Evolutionary conservation across 2,329 filamentous ascomycete genomes (phyloP).

Genomic region (Clonostachys byssicola): DNA sequence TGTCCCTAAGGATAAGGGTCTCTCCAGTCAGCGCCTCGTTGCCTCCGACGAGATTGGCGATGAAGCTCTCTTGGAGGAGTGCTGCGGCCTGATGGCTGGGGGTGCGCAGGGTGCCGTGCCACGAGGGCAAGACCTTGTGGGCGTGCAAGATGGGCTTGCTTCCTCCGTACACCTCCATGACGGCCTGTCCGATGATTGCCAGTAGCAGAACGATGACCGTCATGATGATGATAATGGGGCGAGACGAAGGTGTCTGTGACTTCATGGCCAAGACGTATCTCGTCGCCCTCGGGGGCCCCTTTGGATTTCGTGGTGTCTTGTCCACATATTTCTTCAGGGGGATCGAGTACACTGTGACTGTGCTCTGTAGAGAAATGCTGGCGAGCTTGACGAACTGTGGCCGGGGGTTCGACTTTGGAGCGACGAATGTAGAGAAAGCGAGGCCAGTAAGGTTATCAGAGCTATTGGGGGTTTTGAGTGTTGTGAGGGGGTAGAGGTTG

Average conservation of each 20-base stretch:
- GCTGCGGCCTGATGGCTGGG: conserved; percentile 14
- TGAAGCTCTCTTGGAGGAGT: conserved; percentile 20
- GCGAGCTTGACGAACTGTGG: conserved; percentile 62
- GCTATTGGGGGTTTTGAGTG: conserved; percentile 47
- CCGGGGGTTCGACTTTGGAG: conserved; percentile 40
- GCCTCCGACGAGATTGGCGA: conserved; percentile 29
- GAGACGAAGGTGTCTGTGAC: conserved; percentile 46
- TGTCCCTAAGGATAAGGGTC: conserved; percentile 30
- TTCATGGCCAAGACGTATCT: conserved; percentile 68
- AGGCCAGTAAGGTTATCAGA: conserved; percentile 53
- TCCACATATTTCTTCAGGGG: conserved; percentile 51
- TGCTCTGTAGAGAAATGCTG: conserved; percentile 77
- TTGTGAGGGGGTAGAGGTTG: conserved; percentile 47
- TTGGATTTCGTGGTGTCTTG: conserved; percentile 24
- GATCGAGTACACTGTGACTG: conserved; percentile 74
- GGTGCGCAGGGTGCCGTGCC: conserved; percentile 23
- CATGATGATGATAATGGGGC: conserved; percentile 46
- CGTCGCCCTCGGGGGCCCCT: conserved; percentile 39
- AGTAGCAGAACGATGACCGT: conserved; percentile 56
- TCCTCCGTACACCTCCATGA: conserved; percentile 60
- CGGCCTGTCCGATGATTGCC: conserved; percentile 56
- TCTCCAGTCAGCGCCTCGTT: conserved; percentile 23
- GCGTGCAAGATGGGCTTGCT: conserved; percentile 53
- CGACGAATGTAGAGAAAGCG: conserved; percentile 51
- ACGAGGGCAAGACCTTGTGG: conserved; percentile 48